These are phyloP conservation scores for Candida tunisiensis DNA, from an alignment of 1,139 yeast genomes.

Conservation along the genomic window DNA sequence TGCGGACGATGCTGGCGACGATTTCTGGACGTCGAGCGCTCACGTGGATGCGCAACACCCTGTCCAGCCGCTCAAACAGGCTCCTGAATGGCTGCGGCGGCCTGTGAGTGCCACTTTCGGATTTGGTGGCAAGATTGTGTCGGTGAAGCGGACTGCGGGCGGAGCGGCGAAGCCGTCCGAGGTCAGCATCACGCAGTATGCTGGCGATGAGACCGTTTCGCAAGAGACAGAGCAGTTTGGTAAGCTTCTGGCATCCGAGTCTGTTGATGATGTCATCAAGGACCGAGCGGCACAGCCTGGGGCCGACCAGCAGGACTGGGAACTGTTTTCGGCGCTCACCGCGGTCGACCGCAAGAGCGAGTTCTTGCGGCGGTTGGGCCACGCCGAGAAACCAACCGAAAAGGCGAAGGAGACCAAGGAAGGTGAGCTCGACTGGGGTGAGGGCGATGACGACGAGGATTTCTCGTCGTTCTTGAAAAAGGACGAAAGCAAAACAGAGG, in stretches of 20 bases:
- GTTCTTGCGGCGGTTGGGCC: too few species aligned
- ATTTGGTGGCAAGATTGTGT: conserved; percentile 79
- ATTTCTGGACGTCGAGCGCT: conserved; percentile 72
- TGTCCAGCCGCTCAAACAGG: conserved; percentile 46
- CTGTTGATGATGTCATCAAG: conserved; percentile 38
- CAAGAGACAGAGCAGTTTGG: conserved; percentile 29
- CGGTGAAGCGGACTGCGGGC: conserved; percentile 27
- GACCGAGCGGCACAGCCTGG: conserved; percentile 25
- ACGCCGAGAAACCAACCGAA: conserved; percentile 17
- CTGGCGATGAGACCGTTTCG: conserved; percentile 20
- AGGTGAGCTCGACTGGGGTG: conserved; percentile 7
- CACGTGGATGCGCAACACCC: conserved; percentile 55
- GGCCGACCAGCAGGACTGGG: conserved; percentile 56
- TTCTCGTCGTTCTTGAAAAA: too few species aligned
- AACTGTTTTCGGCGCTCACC: conserved; percentile 40
- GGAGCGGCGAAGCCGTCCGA: conserved; percentile 19
- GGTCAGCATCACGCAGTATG: conserved; percentile 35
- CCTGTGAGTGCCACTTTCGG: conserved; percentile 77
- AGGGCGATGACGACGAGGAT: conserved; percentile 18
- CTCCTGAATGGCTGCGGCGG: conserved; percentile 77
- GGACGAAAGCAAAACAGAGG: too few species aligned
- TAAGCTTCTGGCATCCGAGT: conserved; percentile 39
- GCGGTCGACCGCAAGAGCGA: conserved; percentile 16
- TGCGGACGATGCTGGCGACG: conserved; percentile 45
- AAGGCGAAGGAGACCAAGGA: conserved; percentile 7